Base-by-base conservation (phyloP, 2,329 filamentous ascomycete genomes). In the Verticillium longisporum region DNA sequence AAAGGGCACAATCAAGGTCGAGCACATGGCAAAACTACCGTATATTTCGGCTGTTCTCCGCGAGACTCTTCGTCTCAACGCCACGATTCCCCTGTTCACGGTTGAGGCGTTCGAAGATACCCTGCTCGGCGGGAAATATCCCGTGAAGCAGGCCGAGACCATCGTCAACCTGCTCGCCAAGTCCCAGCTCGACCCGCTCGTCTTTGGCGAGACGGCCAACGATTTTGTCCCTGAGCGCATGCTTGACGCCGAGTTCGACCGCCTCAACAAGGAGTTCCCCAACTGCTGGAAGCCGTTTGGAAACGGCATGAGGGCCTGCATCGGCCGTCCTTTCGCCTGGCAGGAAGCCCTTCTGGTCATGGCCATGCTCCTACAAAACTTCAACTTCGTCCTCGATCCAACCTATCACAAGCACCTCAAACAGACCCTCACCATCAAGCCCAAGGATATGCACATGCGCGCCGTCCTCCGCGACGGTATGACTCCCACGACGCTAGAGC, bases 31-130 rank as follows among this genome's bases (percentile, higher is more conserved):
- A 11, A 83, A 84, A 66, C 75, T 91, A 26, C 80, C 81, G 4
- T 91, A 90, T 66, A 77, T 89, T 61, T 79, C 83, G 26, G 88
- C 84, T 5, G 74, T 86, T 53, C 75, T 91, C 55, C 80, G 84
- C 10, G 88, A 91, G 72, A 82, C 67, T 0, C 65, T 73, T 0
- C 68, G 71, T 6, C 61, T 73, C 36, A 65, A 66, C 33, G 61
- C 71, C 6, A 68, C 71, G 0, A 68, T 69, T 4, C 70, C 70
- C 1, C 64, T 60, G 15, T 67, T 72, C 53, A 63, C 59, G 13
- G 58, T 72, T 1, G 70, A 76, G 9, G 65, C 73, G 9, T 65
- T 68, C 18, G 72, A 80, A 59, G 74, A 79, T 18, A 77, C 78
- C 1, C 66, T 83, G 9, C 69, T 83, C 57, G 71, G 74, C n/a